phyloP scores from a whole-genome alignment of 2,329 filamentous ascomycete genomes.

The Daldinia eschscholtzii region DNA sequence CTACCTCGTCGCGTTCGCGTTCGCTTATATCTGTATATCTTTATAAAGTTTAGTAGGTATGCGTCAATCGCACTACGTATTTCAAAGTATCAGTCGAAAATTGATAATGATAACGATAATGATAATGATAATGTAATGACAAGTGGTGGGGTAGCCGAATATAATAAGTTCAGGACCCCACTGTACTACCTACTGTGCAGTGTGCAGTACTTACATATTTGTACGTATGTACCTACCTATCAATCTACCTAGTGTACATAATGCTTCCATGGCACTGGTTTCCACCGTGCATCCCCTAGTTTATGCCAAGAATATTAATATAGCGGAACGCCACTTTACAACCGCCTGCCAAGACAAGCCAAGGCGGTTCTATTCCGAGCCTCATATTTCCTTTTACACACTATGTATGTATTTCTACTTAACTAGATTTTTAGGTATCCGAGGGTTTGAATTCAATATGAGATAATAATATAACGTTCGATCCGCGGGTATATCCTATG shows the following conservation, averaged over 20 bases:
- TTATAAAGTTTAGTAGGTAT: not conserved
- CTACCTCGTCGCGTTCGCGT: not conserved
- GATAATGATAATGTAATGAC: not conserved
- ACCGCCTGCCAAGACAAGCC: constrained; percentile 17
- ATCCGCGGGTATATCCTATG: not conserved
- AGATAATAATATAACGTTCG: constrained; percentile 3
- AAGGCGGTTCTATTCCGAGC: constrained; percentile 26
- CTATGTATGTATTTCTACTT: not conserved
- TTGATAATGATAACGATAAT: not conserved
- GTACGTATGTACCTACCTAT: not conserved
- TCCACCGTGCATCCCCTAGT: constrained; percentile 6
- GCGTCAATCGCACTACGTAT: not conserved
- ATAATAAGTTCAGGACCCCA: not conserved
- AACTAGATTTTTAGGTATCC: not conserved
- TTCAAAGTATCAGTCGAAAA: not conserved
- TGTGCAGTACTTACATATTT: not conserved
- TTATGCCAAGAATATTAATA: constrained; percentile 19
- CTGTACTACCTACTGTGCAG: constrained; percentile 4
- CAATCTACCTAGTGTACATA: too few relatives aligned
- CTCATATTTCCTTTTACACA: not conserved
- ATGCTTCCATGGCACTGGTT: constrained; percentile 8
- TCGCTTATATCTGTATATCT: not conserved
- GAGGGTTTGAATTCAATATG: not conserved
- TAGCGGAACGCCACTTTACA: constrained; percentile 25
- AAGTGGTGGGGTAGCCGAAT: not conserved